These are phyloP conservation scores for Cystofilobasidium capitatum DNA, from an alignment of 768 basidiomycete species.

Conservation along the genomic window DNA sequence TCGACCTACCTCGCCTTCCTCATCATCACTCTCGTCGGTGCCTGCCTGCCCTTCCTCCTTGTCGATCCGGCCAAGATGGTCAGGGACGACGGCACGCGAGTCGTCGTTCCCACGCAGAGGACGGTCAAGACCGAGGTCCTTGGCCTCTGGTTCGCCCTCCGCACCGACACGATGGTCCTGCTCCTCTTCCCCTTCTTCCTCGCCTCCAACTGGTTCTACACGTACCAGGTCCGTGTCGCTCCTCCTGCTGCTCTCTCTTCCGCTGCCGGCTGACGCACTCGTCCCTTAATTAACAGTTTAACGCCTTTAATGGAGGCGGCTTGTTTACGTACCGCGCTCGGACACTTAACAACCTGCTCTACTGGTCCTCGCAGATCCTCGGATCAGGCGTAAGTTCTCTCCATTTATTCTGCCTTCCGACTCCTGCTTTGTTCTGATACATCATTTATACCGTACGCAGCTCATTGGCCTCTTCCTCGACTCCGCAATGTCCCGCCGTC, in stretches of 20 bases:
- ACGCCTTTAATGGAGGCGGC: constrained; percentile 4
- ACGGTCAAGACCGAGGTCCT: constrained; percentile 27
- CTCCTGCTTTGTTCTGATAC: not conserved
- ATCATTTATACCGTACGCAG: too few relatives aligned
- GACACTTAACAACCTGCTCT: constrained; percentile 9
- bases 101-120: constrained; percentile 14
- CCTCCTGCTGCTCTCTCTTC: not conserved
- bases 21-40: constrained; percentile 26
- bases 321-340: constrained; percentile 4
- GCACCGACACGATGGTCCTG: constrained; percentile 18
- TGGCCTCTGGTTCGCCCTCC: constrained; percentile 23
- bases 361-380: constrained; percentile 15
- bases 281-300: constrained; percentile 1
- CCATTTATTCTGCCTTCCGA: not conserved
- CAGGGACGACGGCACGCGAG: constrained; percentile 16
- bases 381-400: too few relatives aligned
- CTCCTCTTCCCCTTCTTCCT: constrained; percentile 29
- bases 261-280: not conserved
- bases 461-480: constrained; percentile 7
- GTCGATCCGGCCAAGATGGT: constrained; percentile 18
- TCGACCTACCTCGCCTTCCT: too few relatives aligned
- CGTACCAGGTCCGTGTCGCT: too few relatives aligned
- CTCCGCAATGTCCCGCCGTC: not conserved
- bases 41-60: constrained; percentile 20
- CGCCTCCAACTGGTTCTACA: constrained; percentile 21